Evolutionary conservation across 1,139 yeast genomes (phyloP), one percentile per base, ranked within the genome.

Genomic region (Geotrichum europaeum): DNA sequence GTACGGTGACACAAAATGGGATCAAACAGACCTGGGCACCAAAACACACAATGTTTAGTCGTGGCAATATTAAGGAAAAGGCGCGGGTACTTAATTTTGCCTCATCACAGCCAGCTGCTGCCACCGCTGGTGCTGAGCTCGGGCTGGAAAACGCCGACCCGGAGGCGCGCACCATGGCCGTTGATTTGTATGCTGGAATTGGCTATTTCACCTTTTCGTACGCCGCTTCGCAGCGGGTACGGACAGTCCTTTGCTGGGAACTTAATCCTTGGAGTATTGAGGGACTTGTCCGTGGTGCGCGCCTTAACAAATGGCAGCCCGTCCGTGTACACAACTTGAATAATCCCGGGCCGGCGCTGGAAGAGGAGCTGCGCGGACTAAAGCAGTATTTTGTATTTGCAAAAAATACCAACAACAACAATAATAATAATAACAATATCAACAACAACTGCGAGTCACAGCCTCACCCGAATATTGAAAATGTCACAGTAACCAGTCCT

Each of bases 61-160:
- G 96, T n/a, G 97, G 96, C 0, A 90, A 90, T 69, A 83, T 90
- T 66, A 87, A 86, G 65, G 97, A 90, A 69, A 90, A 90, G 72
- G 81, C 84, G 18, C 73, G 97, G 25, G 79, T 90, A 0, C 70
- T 86, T 18, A 15, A 24, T 25, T 20, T 56, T 7, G 40, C 40
- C 5, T 30, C 34, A 9, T 5, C 9, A 6, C n/a, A 4, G 5
- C n/a, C 40, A 34, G n/a, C 40, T 30, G 58, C 54, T 3, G 22
- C 25, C 3, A 18, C 15, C n/a, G 9, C n/a, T n/a, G 40, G n/a
- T 3, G 9, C 5, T 7, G 32, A 5, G 10, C 32, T 9, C 9
- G 32, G 32, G 32, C 32, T 28, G 10, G 32, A 28, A 9, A 34
- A 4, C 40, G n/a, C 15, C n/a, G 40, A 34, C 40, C n/a, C 40